These are phyloP conservation scores for Cystobasidiopsis lactophilus DNA, from an alignment of 768 basidiomycete genomes.

Conservation along the genomic window DNA sequence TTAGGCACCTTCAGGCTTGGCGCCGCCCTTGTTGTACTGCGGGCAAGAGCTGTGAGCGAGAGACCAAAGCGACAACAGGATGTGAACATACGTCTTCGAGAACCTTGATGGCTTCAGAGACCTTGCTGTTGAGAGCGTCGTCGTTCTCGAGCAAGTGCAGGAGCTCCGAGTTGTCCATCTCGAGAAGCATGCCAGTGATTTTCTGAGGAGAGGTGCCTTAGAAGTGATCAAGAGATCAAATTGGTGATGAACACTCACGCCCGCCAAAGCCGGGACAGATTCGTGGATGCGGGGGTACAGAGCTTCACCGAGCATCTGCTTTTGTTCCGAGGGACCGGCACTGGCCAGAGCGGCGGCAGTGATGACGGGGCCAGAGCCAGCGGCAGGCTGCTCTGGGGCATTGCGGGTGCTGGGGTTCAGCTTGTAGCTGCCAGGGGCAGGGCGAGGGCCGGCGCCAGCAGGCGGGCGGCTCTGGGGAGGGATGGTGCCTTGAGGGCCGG, in stretches of 20 bases:
- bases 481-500: slow-evolving; percentile 29
- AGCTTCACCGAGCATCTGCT: slow-evolving; percentile 92
- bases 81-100: slow-evolving; percentile 43
- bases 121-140: slow-evolving; percentile 70
- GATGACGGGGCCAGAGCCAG: slow-evolving; percentile 36
- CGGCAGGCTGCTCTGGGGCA: slow-evolving; percentile 13
- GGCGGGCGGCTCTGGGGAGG: slow-evolving; percentile 27
- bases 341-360: slow-evolving; percentile 40
- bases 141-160: slow-evolving; percentile 62
- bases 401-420: slow-evolving; percentile 10
- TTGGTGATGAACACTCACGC: slow-evolving; percentile 66
- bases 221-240: not conserved
- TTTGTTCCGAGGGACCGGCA: slow-evolving; percentile 61
- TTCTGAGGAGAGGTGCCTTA: not conserved
- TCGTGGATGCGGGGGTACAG: slow-evolving; percentile 29
- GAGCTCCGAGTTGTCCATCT: slow-evolving; percentile 94
- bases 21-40: no score
- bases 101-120: slow-evolving; percentile 71
- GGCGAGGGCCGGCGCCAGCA: slow-evolving; percentile 24
- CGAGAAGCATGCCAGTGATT: slow-evolving; percentile 50
- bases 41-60: no score
- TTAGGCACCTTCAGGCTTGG: no score
- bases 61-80: no score
- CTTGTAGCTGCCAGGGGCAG: slow-evolving; percentile 17
- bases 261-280: slow-evolving; percentile 74